These are phyloP conservation scores for Pseudocercospora fijiensis DNA, from an alignment of 2,329 filamentous ascomycete species.

Conservation along the genomic window DNA sequence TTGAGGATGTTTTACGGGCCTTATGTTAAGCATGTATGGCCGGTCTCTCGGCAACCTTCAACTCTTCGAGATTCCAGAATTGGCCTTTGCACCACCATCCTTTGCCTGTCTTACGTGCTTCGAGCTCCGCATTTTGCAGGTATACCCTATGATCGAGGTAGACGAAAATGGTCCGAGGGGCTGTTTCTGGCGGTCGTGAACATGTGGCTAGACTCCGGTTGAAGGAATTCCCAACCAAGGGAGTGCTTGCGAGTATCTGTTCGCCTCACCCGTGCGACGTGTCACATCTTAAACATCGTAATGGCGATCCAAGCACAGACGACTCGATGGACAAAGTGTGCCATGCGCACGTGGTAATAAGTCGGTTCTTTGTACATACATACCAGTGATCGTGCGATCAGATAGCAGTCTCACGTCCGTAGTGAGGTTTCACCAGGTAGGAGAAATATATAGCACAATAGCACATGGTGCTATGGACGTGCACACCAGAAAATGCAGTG, in stretches of 20 bases:
- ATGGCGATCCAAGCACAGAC: neutral
- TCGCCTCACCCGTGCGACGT: neutral
- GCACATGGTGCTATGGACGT: neutral
- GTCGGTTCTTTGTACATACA: no score
- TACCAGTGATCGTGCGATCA: neutral
- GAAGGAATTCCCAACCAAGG: neutral
- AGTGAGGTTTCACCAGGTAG: neutral
- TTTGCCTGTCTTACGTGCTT: neutral
- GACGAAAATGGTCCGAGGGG: neutral
- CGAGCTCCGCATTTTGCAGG: neutral
- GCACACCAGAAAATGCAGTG: neutral
- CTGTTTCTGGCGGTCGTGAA: neutral
- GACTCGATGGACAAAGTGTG: neutral
- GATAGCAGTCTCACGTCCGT: neutral
- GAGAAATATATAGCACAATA: neutral
- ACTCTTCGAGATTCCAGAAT: neutral
- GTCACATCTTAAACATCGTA: neutral
- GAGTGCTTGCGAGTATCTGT: neutral
- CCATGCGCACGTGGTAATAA: neutral
- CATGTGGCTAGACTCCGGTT: neutral
- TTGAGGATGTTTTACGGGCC: no score
- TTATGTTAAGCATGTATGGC: neutral
- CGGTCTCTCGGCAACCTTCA: neutral
- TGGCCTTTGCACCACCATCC: neutral
- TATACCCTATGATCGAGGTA: neutral